A percentile compares a stretch with the other conserved stretches of the same genome.
phyloP scores from a whole-genome alignment of 345 rosid genomes.

The Gossypium mustelinum region DNA sequence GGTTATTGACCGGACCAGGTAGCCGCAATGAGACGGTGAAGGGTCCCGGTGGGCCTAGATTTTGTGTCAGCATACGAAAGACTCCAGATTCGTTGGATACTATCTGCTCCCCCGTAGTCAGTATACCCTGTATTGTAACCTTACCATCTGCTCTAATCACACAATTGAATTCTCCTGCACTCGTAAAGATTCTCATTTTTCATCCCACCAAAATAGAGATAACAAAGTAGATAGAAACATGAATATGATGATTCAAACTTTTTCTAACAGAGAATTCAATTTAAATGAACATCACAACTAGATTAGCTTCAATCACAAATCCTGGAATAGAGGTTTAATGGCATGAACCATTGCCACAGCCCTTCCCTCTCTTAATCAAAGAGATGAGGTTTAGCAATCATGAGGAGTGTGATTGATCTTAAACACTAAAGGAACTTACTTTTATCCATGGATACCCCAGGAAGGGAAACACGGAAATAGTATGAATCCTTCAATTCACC shows the following conservation, averaged over 20 bases:
- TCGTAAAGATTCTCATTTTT: conserved; percentile 9
- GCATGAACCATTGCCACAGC: neutral
- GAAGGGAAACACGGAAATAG: conserved; percentile 57
- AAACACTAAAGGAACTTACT: conserved; percentile 35
- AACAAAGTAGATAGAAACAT: neutral
- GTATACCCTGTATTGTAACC: conserved; percentile 58
- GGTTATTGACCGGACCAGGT: conserved; percentile 70
- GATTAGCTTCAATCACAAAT: neutral
- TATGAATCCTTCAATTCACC: conserved; percentile 60
- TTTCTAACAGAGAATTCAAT: neutral
- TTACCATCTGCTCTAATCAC: conserved; percentile 56
- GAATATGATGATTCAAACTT: neutral
- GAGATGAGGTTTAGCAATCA: neutral
- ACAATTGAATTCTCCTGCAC: conserved; percentile 68
- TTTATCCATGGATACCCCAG: conserved; percentile 67
- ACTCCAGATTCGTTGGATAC: conserved; percentile 52
- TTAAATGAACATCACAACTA: neutral
- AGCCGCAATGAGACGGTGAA: conserved; percentile 64
- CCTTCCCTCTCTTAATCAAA: neutral
- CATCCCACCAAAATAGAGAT: neutral
- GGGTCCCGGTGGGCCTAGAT: conserved; percentile 68
- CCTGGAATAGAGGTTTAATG: neutral
- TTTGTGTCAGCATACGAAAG: conserved; percentile 66
- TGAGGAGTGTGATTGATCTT: neutral
- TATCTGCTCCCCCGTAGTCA: conserved; percentile 66